Evolutionary conservation across 768 basidiomycete genomes (phyloP), one percentile per base, ranked within the genome.

Genomic region (Boletus subcaerulescens): DNA sequence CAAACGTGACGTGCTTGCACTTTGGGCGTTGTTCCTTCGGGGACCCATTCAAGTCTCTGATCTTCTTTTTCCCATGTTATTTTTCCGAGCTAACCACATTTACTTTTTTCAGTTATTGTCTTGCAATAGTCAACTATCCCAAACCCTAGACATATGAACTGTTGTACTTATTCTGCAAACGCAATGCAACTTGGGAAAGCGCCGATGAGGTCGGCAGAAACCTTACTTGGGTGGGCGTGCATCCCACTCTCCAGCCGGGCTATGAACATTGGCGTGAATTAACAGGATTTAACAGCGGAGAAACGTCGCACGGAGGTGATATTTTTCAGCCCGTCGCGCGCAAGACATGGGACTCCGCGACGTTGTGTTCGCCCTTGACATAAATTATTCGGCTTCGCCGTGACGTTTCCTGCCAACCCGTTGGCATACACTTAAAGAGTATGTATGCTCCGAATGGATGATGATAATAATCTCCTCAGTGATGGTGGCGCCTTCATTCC

Each of bases 41-140:
- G 84, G 80, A 85, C 78, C 83, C 84, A 87, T 87, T 87, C 86
- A 87, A 87, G 85, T 87, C 85, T 81, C 86, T 86, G 85, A 87
- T 36, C 48, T 56, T 59, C 31, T 45, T 45, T 40, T 50, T 26
- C 40, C n/a, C 47, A 39, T 45, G 14, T n/a, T 11, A 5, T 4
- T 17, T 33, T 47, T 46, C 50, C 29, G n/a, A 50, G 47, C 67
- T 69, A 53, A 68, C 55, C 40, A 13, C 24, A 22, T 55, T 58
- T 48, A 31, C 47, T 41, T 33, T 42, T 4, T 11, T 6, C 50
- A 61, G 57, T 6, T 13, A 17, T 17, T 17, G 10, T 24, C 18
- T 12, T 43, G 41, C 17, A 20, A 29, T 29, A 29, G 29, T 29
- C 29, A 29, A 29, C 29, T 29, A 29, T 29, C 29, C 8, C 29